phyloP scores from a whole-genome alignment of 2,329 filamentous ascomycete species.

The Aspergillus sp. region DNA sequence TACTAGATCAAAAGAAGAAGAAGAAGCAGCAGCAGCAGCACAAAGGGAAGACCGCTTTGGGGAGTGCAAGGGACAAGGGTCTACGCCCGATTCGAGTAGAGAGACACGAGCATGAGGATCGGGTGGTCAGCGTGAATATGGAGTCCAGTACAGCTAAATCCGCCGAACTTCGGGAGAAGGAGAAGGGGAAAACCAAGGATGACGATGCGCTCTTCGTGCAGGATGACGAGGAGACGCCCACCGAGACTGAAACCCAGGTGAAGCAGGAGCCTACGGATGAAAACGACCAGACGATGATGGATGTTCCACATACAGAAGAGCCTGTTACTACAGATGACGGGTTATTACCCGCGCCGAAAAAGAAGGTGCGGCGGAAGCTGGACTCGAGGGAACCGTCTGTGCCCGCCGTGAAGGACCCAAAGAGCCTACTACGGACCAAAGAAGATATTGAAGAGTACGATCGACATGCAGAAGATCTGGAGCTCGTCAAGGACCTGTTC shows the following conservation, averaged over 20 bases:
- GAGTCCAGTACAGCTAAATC: conserved; percentile 51
- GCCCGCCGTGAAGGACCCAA: conserved; percentile 25
- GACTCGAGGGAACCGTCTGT: conserved; percentile 21
- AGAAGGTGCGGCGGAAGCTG: conserved; percentile 36
- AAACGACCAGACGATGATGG: conserved; percentile 40
- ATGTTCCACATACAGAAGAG: conserved; percentile 31
- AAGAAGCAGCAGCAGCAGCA: conserved; percentile 32
- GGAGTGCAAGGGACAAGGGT: conserved; percentile 21
- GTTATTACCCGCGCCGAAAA: conserved; percentile 34
- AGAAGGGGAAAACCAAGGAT: conserved; percentile 31
- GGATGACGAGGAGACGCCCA: conserved; percentile 18
- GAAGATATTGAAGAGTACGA: conserved; percentile 46
- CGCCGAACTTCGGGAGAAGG: conserved; percentile 40
- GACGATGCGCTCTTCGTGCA: conserved; percentile 22
- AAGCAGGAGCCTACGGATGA: conserved; percentile 57
- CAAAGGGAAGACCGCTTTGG: conserved; percentile 17
- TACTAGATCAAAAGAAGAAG: conserved; percentile 25
- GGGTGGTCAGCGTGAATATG: conserved; percentile 54
- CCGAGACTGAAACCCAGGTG: conserved; percentile 37
- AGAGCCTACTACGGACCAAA: conserved; percentile 39
- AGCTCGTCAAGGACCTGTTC: conserved; percentile 41
- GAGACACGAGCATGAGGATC: conserved; percentile 56
- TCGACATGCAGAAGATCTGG: conserved; percentile 40
- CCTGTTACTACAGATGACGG: conserved; percentile 30
- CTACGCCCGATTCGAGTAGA: conserved; percentile 57